Conservation (phyloP, 2,329 filamentous ascomycete genomes). For the Pseudocercospora fijiensis region DNA sequence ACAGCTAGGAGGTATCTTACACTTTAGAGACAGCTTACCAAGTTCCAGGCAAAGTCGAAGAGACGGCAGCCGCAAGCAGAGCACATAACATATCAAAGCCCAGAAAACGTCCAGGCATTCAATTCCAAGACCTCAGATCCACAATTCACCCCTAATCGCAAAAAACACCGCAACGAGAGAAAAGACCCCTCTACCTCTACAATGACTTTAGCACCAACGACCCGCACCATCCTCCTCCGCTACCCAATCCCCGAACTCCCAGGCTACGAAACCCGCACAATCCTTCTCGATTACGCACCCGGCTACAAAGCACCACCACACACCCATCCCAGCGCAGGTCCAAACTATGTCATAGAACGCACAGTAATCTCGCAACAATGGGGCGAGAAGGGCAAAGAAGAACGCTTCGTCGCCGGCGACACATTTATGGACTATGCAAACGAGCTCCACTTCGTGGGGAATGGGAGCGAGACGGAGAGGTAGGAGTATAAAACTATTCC, state of each 20-base stretch:
- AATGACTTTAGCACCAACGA: neutral
- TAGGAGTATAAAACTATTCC: too few species aligned
- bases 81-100: neutral
- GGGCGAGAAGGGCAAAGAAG: neutral
- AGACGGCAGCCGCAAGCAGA: neutral
- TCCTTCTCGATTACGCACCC: slow-evolving; percentile 9
- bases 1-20: neutral
- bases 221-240: slow-evolving; percentile 5
- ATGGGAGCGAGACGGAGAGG: slow-evolving; percentile 1
- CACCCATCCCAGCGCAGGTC: slow-evolving; percentile 6
- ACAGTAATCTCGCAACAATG: slow-evolving; percentile 8
- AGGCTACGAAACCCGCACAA: slow-evolving; percentile 5
- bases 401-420: neutral
- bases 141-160: neutral
- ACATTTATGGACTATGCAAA: slow-evolving; percentile 4
- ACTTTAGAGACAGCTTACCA: neutral
- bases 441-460: neutral
- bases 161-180: neutral
- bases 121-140: neutral
- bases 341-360: slow-evolving; percentile 1
- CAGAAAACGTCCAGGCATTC: neutral
- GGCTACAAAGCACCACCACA: slow-evolving; percentile 4
- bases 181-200: neutral
- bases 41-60: neutral
- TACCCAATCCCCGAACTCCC: slow-evolving; percentile 9